A percentile compares a stretch with the other conserved stretches of the same genome.
Evolutionary conservation across 495 filamentous ascomycete species (phyloP).

Genomic region (Penicillium pulvis): DNA sequence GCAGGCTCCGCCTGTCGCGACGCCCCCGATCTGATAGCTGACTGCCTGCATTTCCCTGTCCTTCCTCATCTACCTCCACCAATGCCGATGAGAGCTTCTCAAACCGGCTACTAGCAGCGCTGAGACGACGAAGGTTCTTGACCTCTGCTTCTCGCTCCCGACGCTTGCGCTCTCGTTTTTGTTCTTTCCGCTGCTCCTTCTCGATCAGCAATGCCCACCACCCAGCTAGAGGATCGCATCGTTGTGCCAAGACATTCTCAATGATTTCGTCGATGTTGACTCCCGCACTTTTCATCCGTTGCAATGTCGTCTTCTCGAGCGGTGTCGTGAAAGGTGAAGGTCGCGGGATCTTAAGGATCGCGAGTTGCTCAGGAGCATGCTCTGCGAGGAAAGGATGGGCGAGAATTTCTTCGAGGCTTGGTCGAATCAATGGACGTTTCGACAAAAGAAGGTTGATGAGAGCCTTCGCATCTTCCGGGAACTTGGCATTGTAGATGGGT

Average conservation of each 20-base stretch:
- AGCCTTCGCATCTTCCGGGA: slow-evolving; percentile 74
- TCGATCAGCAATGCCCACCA: slow-evolving; percentile 97
- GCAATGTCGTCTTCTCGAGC: slow-evolving; percentile 86
- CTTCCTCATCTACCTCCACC: slow-evolving; percentile 75
- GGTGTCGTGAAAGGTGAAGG: slow-evolving; percentile 84
- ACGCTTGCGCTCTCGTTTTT: slow-evolving; percentile 79
- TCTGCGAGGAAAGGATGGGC: slow-evolving; percentile 88
- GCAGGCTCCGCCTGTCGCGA: slow-evolving; percentile 58
- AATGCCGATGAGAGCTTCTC: slow-evolving; percentile 75
- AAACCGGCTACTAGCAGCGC: slow-evolving; percentile 80
- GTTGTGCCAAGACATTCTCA: slow-evolving; percentile 86
- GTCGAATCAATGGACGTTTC: slow-evolving; percentile 83
- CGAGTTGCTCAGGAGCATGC: slow-evolving; percentile 84
- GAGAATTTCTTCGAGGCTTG: slow-evolving; percentile 83
- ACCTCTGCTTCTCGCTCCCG: slow-evolving; percentile 81
- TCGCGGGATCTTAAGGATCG: slow-evolving; percentile 81
- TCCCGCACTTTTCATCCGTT: slow-evolving; percentile 93
- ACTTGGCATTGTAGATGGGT: slow-evolving; percentile 77
- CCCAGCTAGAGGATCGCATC: slow-evolving; percentile 86
- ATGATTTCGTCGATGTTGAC: slow-evolving; percentile 94
- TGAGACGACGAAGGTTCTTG: slow-evolving; percentile 77
- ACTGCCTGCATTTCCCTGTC: slow-evolving; percentile 36
- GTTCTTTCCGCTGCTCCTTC: slow-evolving; percentile 91
- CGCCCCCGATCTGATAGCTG: slow-evolving; percentile 48
- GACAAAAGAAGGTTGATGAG: slow-evolving; percentile 78